Conservation (phyloP, 169 alveolate genomes). For the Cystoisospora suis region DNA sequence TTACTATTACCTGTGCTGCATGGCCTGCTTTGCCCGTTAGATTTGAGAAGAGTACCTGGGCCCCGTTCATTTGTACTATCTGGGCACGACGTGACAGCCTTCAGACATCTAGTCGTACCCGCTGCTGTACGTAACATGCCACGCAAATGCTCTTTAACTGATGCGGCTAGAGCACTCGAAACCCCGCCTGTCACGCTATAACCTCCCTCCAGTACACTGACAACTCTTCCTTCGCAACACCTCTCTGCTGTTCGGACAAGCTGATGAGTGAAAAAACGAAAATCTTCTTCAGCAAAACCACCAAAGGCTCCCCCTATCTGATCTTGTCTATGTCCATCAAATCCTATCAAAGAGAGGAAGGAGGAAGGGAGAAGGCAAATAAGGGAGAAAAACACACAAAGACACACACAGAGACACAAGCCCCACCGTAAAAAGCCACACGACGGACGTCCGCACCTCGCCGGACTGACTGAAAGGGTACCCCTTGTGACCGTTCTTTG, state of each 20-base stretch:
- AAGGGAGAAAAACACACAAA: background rate
- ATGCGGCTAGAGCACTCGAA: conserved; percentile 92
- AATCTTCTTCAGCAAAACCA: conserved; percentile 91
- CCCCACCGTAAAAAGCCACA: too few species aligned
- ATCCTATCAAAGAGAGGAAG: conserved; percentile 94
- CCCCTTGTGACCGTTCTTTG: too few species aligned
- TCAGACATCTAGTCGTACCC: background rate
- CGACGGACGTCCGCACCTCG: too few species aligned
- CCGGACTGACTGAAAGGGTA: too few species aligned
- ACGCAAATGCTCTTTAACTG: conserved; percentile 91
- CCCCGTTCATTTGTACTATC: background rate
- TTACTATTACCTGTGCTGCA: background rate
- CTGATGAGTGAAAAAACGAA: conserved; percentile 93
- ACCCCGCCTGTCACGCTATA: conserved; percentile 92
- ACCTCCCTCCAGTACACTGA: conserved; percentile 99
- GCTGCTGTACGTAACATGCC: conserved; percentile 70
- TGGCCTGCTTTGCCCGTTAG: background rate
- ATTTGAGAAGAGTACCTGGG: background rate
- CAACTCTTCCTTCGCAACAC: conserved; percentile 92
- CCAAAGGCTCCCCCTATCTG: conserved; percentile 89
- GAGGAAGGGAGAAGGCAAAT: conserved; percentile 29
- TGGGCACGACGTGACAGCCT: background rate
- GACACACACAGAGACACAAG: too few species aligned
- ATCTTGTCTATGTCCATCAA: conserved; percentile 97
- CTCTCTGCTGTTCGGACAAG: conserved; percentile 92